Base-by-base conservation (phyloP, 306 rosid species). In the Cajanus cajan region DNA sequence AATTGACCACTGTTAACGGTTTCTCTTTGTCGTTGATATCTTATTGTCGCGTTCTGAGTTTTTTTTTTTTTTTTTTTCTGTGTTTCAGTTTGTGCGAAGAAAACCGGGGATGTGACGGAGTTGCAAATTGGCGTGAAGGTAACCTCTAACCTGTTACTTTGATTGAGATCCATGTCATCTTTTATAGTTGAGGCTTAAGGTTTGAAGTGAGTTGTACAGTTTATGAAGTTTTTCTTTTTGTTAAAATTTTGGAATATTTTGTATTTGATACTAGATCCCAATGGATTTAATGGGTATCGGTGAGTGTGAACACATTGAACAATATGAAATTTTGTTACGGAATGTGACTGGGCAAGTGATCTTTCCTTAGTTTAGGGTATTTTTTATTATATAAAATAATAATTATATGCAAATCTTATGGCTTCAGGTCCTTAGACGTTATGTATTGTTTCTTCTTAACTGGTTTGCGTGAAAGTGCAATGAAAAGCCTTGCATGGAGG, bases 61-160 rank as follows among this genome's bases (percentile, higher is more conserved):
- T n/a, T 0, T 9, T 54, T 25, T 67, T 1, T 37, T 66, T 4
- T 67, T 14, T 19, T 41, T 14, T 12, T 33, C 1, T 71, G 36
- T 67, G 52, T 19, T 14, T 31, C 71, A 95, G 99, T 82, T 83
- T 88, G 80, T 75, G 93, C 93, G 12, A 90, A 81, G 85, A 87
- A 85, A 73, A 51, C 59, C 0, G 75, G 68, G 8, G 99, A 95
- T 82, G 99, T 95, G 41, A 91, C 86, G 3, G 94, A 89, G 71
- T 84, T 93, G 78, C 98, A 93, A 90, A 91, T 96, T 76, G 98
- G 96, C 54, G 94, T 96, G 67, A 93, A 94, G 99, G 99, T 95
- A 78, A 73, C 62, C 4, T 71, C 18, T 61, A 1, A 13, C 37
- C 9, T 61, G 10, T 0, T 22, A 10, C 7, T 18, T 37, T 71